Percentiles rank a stretch among this genome's conserved stretches.
Evolutionary conservation across 352 stramenopile species (phyloP).

Genomic region (Pythium rhizo-oryzae): DNA sequence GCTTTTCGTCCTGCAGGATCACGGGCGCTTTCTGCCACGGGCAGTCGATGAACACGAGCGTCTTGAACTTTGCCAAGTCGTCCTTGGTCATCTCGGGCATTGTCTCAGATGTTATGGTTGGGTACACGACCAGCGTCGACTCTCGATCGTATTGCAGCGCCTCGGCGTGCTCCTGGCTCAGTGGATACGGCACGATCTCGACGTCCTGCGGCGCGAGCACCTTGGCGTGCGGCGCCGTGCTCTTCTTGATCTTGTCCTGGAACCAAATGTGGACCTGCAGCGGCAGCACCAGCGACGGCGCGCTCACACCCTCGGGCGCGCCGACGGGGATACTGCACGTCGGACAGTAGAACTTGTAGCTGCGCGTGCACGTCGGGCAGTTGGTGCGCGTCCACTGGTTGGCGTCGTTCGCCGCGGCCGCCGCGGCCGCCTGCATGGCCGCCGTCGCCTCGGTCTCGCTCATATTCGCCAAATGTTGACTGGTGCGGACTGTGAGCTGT

Average conservation of each 20-base stretch:
- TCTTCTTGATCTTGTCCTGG: slow-evolving; percentile 90
- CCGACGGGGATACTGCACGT: slow-evolving; percentile 69
- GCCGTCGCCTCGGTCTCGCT: slow-evolving; percentile 11
- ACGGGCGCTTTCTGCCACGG: slow-evolving; percentile 85
- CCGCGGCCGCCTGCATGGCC: slow-evolving; percentile 4
- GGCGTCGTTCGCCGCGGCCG: slow-evolving; percentile 8
- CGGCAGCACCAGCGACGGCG: slow-evolving; percentile 66
- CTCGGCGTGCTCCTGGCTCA: slow-evolving; percentile 29
- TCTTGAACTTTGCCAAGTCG: slow-evolving; percentile 60
- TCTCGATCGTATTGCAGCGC: slow-evolving; percentile 57
- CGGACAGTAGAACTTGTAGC: slow-evolving; percentile 89
- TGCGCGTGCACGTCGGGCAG: slow-evolving; percentile 71
- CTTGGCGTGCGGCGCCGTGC: slow-evolving; percentile 86
- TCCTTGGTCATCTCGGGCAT: slow-evolving; percentile 58
- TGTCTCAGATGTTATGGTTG: slow-evolving; percentile 67
- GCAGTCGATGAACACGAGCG: slow-evolving; percentile 87
- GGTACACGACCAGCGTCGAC: slow-evolving; percentile 79
- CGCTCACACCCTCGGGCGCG: slow-evolving; percentile 45
- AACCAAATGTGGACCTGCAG: slow-evolving; percentile 85
- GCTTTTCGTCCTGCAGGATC: slow-evolving; percentile 62
- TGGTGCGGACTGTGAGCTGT: slow-evolving; percentile 1
- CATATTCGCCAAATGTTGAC: slow-evolving; percentile 9
- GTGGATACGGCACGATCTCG: slow-evolving; percentile 65
- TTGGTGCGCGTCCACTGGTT: slow-evolving; percentile 52
- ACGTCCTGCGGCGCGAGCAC: slow-evolving; percentile 73